Conservation (phyloP, 768 basidiomycete species). For the Russula ochroleuca region DNA sequence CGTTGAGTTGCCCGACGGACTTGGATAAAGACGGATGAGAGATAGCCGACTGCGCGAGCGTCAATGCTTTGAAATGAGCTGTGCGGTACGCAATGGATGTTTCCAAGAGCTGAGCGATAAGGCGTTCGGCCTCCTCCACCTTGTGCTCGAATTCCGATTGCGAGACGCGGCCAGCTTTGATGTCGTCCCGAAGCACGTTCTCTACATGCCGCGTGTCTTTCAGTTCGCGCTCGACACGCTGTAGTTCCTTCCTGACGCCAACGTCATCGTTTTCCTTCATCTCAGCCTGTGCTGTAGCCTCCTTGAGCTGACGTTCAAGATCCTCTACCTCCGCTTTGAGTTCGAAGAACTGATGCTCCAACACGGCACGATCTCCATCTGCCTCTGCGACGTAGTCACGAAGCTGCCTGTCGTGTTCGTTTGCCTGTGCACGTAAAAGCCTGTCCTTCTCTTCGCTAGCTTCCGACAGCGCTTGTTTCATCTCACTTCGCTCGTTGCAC, state of each 20-base stretch:
- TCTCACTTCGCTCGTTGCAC: slow-evolving; percentile 65
- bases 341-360: slow-evolving; percentile 84
- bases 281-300: slow-evolving; percentile 55
- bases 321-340: slow-evolving; percentile 59
- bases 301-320: slow-evolving; percentile 58
- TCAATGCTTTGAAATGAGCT: slow-evolving; percentile 68
- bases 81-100: slow-evolving; percentile 74
- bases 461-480: slow-evolving; percentile 61
- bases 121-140: slow-evolving; percentile 58
- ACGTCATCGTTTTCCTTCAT: slow-evolving; percentile 63
- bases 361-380: slow-evolving; percentile 87
- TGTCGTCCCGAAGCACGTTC: slow-evolving; percentile 65
- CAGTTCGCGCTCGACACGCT: slow-evolving; percentile 65
- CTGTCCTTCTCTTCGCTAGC: slow-evolving; percentile 76
- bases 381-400: slow-evolving; percentile 90
- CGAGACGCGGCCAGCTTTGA: slow-evolving; percentile 63
- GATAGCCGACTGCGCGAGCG: slow-evolving; percentile 55
- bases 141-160: slow-evolving; percentile 64
- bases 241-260: slow-evolving; percentile 68
- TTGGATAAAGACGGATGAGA: slow-evolving; percentile 46
- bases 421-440: slow-evolving; percentile 65
- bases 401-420: slow-evolving; percentile 60
- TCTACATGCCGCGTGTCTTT: slow-evolving; percentile 64
- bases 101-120: slow-evolving; percentile 78
- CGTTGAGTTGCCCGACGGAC: slow-evolving; percentile 42